phyloP scores from a whole-genome alignment of 2,329 filamentous ascomycete species.

The Exserohilum rostratum region DNA sequence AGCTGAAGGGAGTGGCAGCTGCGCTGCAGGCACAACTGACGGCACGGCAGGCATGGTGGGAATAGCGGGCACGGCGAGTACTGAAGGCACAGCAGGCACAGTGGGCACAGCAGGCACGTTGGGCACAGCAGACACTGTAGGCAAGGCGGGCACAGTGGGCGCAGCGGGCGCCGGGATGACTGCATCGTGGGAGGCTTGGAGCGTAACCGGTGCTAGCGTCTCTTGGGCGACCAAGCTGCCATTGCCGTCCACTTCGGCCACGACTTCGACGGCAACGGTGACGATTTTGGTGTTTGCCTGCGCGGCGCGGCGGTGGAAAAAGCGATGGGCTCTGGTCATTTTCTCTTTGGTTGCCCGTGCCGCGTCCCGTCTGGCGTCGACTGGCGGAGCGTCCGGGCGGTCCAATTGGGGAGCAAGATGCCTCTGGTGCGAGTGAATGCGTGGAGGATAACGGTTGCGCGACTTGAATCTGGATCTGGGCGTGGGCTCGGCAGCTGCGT shows the following conservation, averaged over 20 bases:
- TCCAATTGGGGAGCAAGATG: constrained; percentile 1
- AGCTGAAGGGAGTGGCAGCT: constrained; percentile 10
- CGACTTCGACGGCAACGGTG: constrained; percentile 39
- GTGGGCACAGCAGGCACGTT: not conserved
- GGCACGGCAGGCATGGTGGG: not conserved
- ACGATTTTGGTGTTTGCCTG: constrained; percentile 25
- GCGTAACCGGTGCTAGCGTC: constrained; percentile 22
- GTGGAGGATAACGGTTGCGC: constrained; percentile 33
- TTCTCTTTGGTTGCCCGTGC: constrained; percentile 28
- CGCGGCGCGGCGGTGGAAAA: constrained; percentile 43
- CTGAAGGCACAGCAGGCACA: constrained; percentile 7
- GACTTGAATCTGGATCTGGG: constrained; percentile 33
- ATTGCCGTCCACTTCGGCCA: constrained; percentile 37
- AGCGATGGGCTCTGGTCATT: constrained; percentile 42
- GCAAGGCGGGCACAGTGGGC: not conserved
- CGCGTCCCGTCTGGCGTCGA: constrained; percentile 13
- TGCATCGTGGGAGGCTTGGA: constrained; percentile 2
- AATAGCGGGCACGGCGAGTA: constrained; percentile 8
- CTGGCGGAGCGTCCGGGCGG: constrained; percentile 19
- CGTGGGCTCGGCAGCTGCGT: constrained; percentile 25
- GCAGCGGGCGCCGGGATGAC: not conserved
- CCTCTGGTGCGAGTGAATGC: constrained; percentile 12
- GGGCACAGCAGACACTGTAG: too few relatives aligned
- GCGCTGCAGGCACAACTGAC: constrained; percentile 2
- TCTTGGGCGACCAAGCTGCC: constrained; percentile 35